phyloP scores from a whole-genome alignment of 108 stramenopile genomes.

The Cylindrotheca fusiformis region DNA sequence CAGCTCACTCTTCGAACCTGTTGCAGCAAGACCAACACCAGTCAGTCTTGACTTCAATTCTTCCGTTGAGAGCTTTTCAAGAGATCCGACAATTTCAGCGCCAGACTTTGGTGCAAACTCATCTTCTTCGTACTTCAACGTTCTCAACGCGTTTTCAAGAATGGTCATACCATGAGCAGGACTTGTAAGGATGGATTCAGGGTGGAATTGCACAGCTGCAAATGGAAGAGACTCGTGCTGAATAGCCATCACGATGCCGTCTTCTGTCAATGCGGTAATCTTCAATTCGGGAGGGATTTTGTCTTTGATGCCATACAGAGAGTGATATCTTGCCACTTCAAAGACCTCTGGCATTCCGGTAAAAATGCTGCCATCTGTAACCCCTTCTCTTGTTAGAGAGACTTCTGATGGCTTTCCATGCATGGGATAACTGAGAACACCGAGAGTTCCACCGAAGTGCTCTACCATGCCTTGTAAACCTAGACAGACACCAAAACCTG shows the following conservation, averaged over 20 bases:
- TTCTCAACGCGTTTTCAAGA: conserved; percentile 77
- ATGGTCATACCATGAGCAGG: conserved; percentile 89
- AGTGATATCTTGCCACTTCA: conserved; percentile 96
- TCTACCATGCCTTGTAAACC: conserved; percentile 98
- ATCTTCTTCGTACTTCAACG: conserved; percentile 43
- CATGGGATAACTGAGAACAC: conserved; percentile 93
- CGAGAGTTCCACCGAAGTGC: conserved; percentile 93
- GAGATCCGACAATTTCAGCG: conserved; percentile 37
- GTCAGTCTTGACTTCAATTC: conserved; percentile 30
- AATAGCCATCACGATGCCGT: conserved; percentile 96
- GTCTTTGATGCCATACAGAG: conserved; percentile 85
- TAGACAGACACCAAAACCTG: conserved; percentile 96
- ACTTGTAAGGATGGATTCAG: conserved; percentile 94
- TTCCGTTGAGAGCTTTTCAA: conserved; percentile 29
- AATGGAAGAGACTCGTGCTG: conserved; percentile 91
- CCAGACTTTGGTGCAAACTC: conserved; percentile 18
- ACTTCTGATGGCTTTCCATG: conserved; percentile 93
- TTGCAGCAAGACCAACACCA: conserved; percentile 20
- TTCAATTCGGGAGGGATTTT: conserved; percentile 76
- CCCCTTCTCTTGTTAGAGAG: conserved; percentile 62
- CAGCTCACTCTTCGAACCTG: conserved; percentile 57
- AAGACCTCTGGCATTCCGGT: conserved; percentile 84
- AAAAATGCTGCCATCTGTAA: conserved; percentile 76
- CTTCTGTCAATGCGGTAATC: conserved; percentile 90
- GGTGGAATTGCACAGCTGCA: conserved; percentile 99